phyloP scores from a whole-genome alignment of 192 early-diverging fungal species.

The Coemansia sp. region DNA sequence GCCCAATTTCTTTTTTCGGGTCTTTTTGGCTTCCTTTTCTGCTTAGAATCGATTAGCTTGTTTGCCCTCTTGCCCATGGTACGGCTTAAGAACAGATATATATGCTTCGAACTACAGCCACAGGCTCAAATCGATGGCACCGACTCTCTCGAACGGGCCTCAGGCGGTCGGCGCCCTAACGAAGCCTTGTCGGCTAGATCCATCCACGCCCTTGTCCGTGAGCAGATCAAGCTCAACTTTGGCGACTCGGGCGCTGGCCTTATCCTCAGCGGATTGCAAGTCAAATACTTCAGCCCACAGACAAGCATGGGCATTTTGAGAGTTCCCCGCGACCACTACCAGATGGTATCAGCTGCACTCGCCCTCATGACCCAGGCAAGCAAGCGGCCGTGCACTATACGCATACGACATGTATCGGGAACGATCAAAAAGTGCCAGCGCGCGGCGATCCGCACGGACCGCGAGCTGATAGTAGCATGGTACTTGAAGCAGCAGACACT shows the following conservation, averaged over 20 bases:
- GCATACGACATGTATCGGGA: conserved; percentile 44
- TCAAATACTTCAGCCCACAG: conserved; percentile 39
- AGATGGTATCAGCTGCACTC: conserved; percentile 38
- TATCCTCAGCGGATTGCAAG: conserved; percentile 30
- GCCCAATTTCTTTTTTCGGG: too few species aligned
- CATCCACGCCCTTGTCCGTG: conserved; percentile 31
- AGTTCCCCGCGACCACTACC: conserved; percentile 50
- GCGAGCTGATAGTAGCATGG: conserved; percentile 40
- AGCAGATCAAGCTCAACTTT: conserved; percentile 38
- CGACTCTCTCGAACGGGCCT: neutral
- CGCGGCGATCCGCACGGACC: conserved; percentile 34
- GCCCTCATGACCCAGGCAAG: conserved; percentile 18
- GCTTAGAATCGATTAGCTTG: neutral
- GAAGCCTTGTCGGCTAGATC: neutral
- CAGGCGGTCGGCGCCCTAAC: neutral
- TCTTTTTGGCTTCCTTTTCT: neutral
- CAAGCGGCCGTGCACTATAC: conserved; percentile 23
- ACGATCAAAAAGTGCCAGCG: conserved; percentile 55
- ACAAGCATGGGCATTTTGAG: conserved; percentile 42
- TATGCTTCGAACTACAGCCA: conserved; percentile 44
- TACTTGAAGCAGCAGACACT: conserved; percentile 20
- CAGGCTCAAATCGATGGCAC: neutral
- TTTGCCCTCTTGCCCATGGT: conserved; percentile 18
- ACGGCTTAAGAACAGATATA: conserved; percentile 51
- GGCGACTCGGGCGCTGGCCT: conserved; percentile 41